Base-by-base conservation (phyloP, 2,329 filamentous ascomycete genomes). In the Trichoderma atroviride region DNA sequence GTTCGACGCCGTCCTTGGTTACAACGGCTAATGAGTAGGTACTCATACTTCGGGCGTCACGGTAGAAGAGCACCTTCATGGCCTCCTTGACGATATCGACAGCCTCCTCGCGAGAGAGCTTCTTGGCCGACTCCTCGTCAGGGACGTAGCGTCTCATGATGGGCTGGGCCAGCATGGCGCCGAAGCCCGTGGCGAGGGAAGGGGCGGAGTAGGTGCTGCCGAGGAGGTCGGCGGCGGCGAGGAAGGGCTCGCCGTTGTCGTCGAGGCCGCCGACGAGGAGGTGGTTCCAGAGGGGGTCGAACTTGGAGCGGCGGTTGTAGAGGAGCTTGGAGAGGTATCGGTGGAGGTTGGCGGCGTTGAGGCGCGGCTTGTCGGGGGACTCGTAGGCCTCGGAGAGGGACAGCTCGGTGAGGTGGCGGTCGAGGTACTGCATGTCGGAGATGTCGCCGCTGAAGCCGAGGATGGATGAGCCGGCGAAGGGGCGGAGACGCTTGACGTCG, bases 61-160 rank as follows among this genome's bases (percentile, higher is more conserved):
- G 89, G 86, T 99, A 99, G 85, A 92, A 99, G 71, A 99, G 86
- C 65, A 98, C 95, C 88, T 98, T 98, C 92, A 99, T 94, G 82
- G 94, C 97, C 83, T 97, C 92, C 84, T 92, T 92, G 78, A 99
- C 83, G 52, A 93, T 87, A 70, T 91, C 84, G 71, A 97, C 85
- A 60, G 96, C 96, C 78, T 92, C 81, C 76, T 97, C 94, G 79
- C 89, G 87, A 52, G 85, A 89, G 73, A 98, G 85, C 70, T 88
- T 84, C 75, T 88, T 85, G 40, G 92, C 89, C 53, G 92, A 84
- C 75, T 88, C 91, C 81, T 98, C 96, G 75, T 97, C 93, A 29
- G 93, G 93, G 71, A 93, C 93, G 75, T 91, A 83, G 75, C 88
- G 89, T 76, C 96, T 90, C 85, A 99, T 88, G 75, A 99, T 92